Conservation (phyloP, 352 stramenopile species). For the Phytophthora litchii region DNA sequence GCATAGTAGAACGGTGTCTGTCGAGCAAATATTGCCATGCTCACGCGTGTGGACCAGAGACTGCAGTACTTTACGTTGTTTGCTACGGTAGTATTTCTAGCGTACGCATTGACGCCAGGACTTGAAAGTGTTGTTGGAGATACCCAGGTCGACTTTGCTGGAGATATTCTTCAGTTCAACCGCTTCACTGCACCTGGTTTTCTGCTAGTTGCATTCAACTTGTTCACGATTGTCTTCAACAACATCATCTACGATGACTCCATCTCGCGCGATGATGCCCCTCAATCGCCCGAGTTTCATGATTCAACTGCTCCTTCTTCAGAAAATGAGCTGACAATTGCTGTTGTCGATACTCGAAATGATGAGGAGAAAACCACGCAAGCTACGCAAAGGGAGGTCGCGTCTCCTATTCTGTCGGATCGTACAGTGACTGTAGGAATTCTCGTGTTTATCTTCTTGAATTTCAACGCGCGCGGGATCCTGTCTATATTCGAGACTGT, state of each 20-base stretch:
- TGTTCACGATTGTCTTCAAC: conserved; percentile 50
- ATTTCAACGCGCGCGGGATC: conserved; percentile 66
- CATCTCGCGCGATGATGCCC: conserved; percentile 50
- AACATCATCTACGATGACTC: conserved; percentile 55
- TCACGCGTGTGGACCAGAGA: conserved; percentile 63
- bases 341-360: conserved; percentile 1
- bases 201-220: conserved; percentile 55
- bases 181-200: conserved; percentile 61
- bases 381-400: background rate
- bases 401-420: conserved; percentile 33
- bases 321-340: conserved; percentile 15
- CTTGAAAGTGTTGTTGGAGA: conserved; percentile 56
- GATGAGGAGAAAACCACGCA: background rate
- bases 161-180: conserved; percentile 61
- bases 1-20: conserved; percentile 60
- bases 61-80: conserved; percentile 72
- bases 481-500: conserved; percentile 79
- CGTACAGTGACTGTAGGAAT: conserved; percentile 44
- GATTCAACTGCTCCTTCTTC: background rate
- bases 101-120: conserved; percentile 72
- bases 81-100: conserved; percentile 72
- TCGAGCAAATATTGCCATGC: conserved; percentile 66
- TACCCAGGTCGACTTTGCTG: conserved; percentile 42
- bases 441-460: conserved; percentile 71
- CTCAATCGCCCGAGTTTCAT: conserved; percentile 13